phyloP scores from a whole-genome alignment of 352 stramenopile genomes.

The Globisporangium apiculatum region DNA sequence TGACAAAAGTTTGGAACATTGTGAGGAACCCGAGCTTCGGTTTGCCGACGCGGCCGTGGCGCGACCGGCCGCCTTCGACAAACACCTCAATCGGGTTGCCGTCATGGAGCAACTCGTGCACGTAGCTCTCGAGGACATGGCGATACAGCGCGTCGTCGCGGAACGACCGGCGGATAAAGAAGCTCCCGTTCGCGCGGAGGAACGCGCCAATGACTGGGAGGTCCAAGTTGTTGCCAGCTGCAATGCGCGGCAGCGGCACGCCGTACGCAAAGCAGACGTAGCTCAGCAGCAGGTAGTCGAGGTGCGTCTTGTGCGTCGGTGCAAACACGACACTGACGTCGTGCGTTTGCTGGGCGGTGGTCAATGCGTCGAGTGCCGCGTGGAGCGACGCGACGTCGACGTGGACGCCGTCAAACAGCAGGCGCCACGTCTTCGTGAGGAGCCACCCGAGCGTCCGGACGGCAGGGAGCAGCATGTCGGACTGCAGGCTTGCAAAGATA shows the following conservation, averaged over 20 bases:
- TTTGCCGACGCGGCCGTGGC: constrained; percentile 71
- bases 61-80: constrained; percentile 80
- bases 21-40: constrained; percentile 63
- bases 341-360: constrained; percentile 15
- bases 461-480: constrained; percentile 67
- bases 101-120: constrained; percentile 74
- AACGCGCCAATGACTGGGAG: constrained; percentile 75
- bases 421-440: constrained; percentile 72
- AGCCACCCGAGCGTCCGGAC: constrained; percentile 72
- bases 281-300: constrained; percentile 89
- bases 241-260: constrained; percentile 79
- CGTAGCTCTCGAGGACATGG: constrained; percentile 78
- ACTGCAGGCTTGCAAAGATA: constrained; percentile 63
- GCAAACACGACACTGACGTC: constrained; percentile 77
- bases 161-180: constrained; percentile 87
- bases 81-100: constrained; percentile 87
- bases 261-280: constrained; percentile 88
- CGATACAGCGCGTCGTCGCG: constrained; percentile 70
- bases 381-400: constrained; percentile 64
- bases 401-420: constrained; percentile 65
- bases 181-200: constrained; percentile 79
- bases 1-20: constrained; percentile 64
- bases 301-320: constrained; percentile 84
- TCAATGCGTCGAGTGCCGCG: constrained; percentile 42
- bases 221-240: constrained; percentile 84